Conservation (phyloP, 306 rosid species). For the Glycine soja region DNA sequence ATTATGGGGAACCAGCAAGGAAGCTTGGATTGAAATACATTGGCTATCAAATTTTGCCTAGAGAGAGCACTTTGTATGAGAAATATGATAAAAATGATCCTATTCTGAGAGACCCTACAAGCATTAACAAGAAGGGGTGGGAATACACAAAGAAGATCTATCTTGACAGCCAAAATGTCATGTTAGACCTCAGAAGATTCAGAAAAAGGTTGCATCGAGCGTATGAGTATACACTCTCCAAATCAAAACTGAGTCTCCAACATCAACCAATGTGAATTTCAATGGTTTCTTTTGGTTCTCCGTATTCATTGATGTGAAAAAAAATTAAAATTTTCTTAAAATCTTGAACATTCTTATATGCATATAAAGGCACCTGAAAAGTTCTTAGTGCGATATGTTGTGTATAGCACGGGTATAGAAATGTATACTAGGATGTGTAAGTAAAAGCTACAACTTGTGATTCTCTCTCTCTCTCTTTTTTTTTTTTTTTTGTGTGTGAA, state of each 20-base stretch:
- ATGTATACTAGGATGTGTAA: conserved; percentile 42
- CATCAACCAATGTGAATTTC: conserved; percentile 45
- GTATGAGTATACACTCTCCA: conserved; percentile 57
- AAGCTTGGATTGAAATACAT: conserved; percentile 87
- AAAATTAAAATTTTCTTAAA: background rate
- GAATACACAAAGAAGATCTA: conserved; percentile 86
- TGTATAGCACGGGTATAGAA: conserved; percentile 30
- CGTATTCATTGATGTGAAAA: conserved; percentile 21
- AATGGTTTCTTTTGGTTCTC: conserved; percentile 3
- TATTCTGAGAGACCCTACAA: conserved; percentile 68
- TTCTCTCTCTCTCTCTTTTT: too few relatives aligned
- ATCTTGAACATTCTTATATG: conserved; percentile 6
- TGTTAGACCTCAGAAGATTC: conserved; percentile 69
- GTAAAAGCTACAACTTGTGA: conserved; percentile 10
- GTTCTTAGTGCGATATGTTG: conserved; percentile 2
- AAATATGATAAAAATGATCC: conserved; percentile 64
- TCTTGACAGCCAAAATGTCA: conserved; percentile 87
- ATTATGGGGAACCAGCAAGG: conserved; percentile 84
- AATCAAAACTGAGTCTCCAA: conserved; percentile 40
- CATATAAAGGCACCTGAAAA: background rate
- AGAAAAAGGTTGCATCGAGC: conserved; percentile 70
- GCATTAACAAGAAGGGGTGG: conserved; percentile 82
- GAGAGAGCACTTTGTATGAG: conserved; percentile 76
- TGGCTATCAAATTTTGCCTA: conserved; percentile 71
- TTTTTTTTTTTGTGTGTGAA: background rate